Conservation (phyloP, 257 asterid species). For the Solanum chiquidenum region DNA sequence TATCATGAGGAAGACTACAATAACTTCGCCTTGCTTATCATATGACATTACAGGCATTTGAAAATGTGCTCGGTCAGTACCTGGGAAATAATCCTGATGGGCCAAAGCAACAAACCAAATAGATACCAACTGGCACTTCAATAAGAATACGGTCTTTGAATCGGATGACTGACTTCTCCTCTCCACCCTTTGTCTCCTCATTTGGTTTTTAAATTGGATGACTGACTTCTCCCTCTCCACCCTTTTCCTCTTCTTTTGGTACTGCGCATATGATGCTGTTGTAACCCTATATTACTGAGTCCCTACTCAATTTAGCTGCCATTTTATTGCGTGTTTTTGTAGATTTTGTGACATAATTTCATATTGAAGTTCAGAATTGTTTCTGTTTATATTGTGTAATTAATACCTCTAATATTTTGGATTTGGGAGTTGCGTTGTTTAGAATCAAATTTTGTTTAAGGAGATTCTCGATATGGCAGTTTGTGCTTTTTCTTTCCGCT, state of each 20-base stretch:
- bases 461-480: neutral
- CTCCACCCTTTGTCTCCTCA: neutral
- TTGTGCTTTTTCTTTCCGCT: neutral
- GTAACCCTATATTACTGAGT: neutral
- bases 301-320: neutral
- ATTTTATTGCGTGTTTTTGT: neutral
- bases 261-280: neutral
- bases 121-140: conserved; percentile 14
- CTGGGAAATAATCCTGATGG: conserved; percentile 46
- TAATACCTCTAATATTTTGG: neutral
- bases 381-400: neutral
- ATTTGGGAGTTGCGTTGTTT: neutral
- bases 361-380: neutral
- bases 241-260: neutral
- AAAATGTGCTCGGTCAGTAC: conserved; percentile 60
- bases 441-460: neutral
- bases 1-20: neutral
- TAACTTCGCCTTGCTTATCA: neutral
- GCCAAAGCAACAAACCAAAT: conserved; percentile 26
- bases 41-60: conserved; percentile 34
- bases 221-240: neutral
- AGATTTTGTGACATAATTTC: neutral
- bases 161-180: neutral
- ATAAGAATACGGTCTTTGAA: conserved; percentile 1
- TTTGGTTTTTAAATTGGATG: neutral